Percentiles rank a stretch among this genome's conserved stretches.
These are phyloP conservation scores for Onygena corvina DNA, from an alignment of 2,329 filamentous ascomycete genomes.

Conservation along the genomic window DNA sequence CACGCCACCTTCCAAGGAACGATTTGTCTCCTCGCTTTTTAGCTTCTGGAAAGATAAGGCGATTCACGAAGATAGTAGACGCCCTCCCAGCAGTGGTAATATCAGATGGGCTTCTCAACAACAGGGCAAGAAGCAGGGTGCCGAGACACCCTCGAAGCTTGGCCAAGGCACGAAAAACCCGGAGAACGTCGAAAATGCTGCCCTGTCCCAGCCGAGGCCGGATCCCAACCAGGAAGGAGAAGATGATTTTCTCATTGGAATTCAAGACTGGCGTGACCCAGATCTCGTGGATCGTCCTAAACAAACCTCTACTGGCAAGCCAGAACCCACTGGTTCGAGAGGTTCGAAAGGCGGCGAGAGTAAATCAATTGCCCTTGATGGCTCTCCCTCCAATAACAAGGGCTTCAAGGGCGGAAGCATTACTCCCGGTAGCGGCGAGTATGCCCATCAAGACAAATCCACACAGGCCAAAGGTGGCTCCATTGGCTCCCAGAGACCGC, in stretches of 20 bases:
- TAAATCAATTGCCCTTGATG: conserved; percentile 23
- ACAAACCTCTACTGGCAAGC: conserved; percentile 19
- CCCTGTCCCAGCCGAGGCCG: conserved; percentile 13
- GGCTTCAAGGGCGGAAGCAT: conserved; percentile 53
- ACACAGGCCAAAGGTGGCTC: conserved; percentile 13
- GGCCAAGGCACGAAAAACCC: conserved; percentile 23
- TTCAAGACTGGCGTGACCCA: conserved; percentile 76
- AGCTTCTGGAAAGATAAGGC: conserved; percentile 1
- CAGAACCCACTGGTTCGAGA: conserved; percentile 9
- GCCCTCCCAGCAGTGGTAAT: conserved; percentile 60
- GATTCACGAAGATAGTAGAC: conserved; percentile 37
- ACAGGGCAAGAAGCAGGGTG: conserved; percentile 18
- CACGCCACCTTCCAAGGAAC: conserved; percentile 17
- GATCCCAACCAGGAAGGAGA: conserved; percentile 19
- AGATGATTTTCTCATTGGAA: conserved; percentile 65
- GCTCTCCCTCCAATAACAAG: conserved; percentile 22
- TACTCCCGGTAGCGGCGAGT: conserved; percentile 62
- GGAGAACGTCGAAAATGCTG: conserved; percentile 14
- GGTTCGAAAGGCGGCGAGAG: not conserved
- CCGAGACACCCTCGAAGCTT: conserved; percentile 17
- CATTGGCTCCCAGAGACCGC: conserved; percentile 5
- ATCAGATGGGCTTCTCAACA: conserved; percentile 61
- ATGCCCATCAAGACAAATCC: conserved; percentile 37
- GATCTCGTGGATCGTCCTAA: conserved; percentile 43
- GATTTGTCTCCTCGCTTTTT: conserved; percentile 18